Evolutionary conservation across 441 rosid genomes (phyloP).

Genomic region (Rhodomyrtus psidioides): DNA sequence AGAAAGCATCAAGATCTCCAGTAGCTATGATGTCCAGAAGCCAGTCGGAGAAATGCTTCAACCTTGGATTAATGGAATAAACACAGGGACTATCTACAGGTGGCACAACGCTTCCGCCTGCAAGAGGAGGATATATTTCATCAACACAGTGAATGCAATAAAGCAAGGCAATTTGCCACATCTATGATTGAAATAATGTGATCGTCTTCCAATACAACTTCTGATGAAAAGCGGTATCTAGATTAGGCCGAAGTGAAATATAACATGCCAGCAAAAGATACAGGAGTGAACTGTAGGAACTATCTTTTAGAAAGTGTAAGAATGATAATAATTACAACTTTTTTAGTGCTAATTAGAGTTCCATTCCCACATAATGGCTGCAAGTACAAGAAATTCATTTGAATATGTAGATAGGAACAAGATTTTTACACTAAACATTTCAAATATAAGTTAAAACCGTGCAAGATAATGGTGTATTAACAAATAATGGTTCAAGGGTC

Average conservation of each 20-base stretch:
- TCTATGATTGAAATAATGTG: neutral
- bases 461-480: neutral
- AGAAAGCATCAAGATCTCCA: conserved; percentile 96
- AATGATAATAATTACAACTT: neutral
- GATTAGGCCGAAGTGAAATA: no score
- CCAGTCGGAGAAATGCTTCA: conserved; percentile 99
- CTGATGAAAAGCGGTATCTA: neutral
- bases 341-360: neutral
- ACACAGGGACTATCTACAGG: conserved; percentile 40
- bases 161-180: neutral
- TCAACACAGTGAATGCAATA: neutral
- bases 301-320: neutral
- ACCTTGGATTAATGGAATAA: conserved; percentile 82
- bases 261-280: neutral
- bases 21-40: conserved; percentile 97
- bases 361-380: neutral
- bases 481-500: neutral
- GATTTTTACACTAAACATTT: neutral
- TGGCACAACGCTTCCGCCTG: conserved; percentile 43
- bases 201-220: neutral
- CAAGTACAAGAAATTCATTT: neutral
- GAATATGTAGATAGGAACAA: neutral
- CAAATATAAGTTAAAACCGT: neutral
- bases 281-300: neutral
- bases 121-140: conserved; percentile 4